Percentiles rank a stretch among this genome's conserved stretches.
phyloP scores from a whole-genome alignment of 441 rosid species.

The Euphorbia celastroides region DNA sequence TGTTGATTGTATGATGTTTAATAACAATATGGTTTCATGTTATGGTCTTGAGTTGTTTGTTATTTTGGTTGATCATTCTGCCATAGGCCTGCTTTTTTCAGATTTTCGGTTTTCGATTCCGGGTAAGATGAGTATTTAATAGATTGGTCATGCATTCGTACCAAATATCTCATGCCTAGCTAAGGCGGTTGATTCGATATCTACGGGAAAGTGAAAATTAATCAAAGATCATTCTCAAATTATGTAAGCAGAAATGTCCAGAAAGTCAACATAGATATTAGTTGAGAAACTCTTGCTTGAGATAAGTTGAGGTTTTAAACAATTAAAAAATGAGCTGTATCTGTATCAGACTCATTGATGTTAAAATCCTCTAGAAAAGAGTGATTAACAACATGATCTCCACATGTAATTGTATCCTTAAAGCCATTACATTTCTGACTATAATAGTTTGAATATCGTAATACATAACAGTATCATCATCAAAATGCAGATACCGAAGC shows the following conservation, averaged over 20 bases:
- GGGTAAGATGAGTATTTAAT: not conserved
- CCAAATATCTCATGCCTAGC: not conserved
- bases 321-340: not conserved
- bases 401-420: not conserved
- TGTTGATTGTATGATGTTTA: constrained; percentile 6
- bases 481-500: not conserved
- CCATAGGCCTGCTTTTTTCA: no score
- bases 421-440: not conserved
- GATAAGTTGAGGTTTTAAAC: not conserved
- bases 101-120: no score
- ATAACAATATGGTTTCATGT: not conserved
- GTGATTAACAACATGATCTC: not conserved
- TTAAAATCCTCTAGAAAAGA: not conserved
- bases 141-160: not conserved
- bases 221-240: not conserved
- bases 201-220: not conserved
- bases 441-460: not conserved
- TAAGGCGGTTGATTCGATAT: not conserved
- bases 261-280: not conserved
- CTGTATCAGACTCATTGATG: not conserved
- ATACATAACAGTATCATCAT: not conserved
- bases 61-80: no score
- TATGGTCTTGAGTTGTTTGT: not conserved
- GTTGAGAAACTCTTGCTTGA: not conserved
- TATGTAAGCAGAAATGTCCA: not conserved